Evolutionary conservation across 2,329 filamentous ascomycete genomes (phyloP), one percentile per base, ranked within the genome.

Genomic region (Trichoderma aggressivum): DNA sequence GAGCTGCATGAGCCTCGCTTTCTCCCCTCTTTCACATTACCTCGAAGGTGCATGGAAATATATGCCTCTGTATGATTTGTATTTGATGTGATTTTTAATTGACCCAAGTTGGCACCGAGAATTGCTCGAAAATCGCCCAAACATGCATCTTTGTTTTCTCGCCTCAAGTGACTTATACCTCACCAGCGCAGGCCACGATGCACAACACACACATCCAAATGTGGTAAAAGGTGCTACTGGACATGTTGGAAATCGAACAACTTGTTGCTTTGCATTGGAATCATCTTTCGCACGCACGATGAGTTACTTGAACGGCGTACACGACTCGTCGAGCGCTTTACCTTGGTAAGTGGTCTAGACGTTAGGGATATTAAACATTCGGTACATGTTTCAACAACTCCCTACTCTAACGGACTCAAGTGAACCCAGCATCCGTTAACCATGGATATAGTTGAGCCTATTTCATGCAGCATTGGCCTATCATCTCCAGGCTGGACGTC

Each of bases 401-500:
- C 3, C 43, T 53, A 53, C 70, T 70, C 76, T n/a, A 63, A 73
- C 21, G 74, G 73, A 28, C 65, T 76, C 62, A 80, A 71, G 5
- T 59, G 74, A 21, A 79, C 73, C 72, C 75, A 76, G 63, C 78
- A 79, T 12, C 75, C 77, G 24, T 78, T 74, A 0, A 74, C 50
- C 67, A 80, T 47, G 47, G 73, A 76, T 4, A 73, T 75, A 3
- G 77, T 79, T 34, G 75, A 71, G 47, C 76, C 74, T 3, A 77
- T 32, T 24, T 72, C 72, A 36, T 78, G 75, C 59, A 69, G 14
- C 75, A 80, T 75, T 1, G 75, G 76, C 26, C 69, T 67, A 12
- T 78, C 75, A 55, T 80, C 78, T 14, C 59, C 73, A 24, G 76
- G 71, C 70, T 78, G 74, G 1, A 82, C 71, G 2, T 39, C 68